Conservation (phyloP, 257 asterid species). For the Solanum neorickii region DNA sequence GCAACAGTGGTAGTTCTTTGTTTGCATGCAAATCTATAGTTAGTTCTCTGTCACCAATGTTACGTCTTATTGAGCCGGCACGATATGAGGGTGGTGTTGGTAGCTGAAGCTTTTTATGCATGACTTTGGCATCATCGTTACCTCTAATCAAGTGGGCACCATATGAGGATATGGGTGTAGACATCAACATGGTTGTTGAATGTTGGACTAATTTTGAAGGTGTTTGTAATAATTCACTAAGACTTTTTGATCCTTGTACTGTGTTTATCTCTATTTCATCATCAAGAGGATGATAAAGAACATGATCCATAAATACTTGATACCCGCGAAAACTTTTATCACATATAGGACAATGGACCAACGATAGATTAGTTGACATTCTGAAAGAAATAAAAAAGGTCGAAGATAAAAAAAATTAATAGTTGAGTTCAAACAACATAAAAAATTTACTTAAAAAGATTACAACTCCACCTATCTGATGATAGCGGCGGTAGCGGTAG, state of each 20-base stretch:
- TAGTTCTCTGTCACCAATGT: no score
- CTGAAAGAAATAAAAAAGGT: not conserved
- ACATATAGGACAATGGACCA: not conserved
- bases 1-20: no score
- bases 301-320: not conserved
- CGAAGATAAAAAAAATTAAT: not conserved
- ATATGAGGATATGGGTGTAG: no score
- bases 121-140: no score
- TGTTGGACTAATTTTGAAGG: not conserved
- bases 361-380: not conserved
- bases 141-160: no score
- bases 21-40: no score
- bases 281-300: not conserved
- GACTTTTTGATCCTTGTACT: not conserved
- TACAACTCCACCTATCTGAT: not conserved
- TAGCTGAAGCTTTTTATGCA: no score
- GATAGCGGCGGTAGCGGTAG: no score
- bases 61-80: no score
- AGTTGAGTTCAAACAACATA: not conserved
- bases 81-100: no score
- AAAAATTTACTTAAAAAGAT: not conserved
- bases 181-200: not conserved
- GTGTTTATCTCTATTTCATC: not conserved
- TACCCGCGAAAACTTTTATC: not conserved
- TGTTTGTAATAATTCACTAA: not conserved